These are phyloP conservation scores for Alternaria sp. DNA, from an alignment of 2,329 filamentous ascomycete species.

Conservation along the genomic window DNA sequence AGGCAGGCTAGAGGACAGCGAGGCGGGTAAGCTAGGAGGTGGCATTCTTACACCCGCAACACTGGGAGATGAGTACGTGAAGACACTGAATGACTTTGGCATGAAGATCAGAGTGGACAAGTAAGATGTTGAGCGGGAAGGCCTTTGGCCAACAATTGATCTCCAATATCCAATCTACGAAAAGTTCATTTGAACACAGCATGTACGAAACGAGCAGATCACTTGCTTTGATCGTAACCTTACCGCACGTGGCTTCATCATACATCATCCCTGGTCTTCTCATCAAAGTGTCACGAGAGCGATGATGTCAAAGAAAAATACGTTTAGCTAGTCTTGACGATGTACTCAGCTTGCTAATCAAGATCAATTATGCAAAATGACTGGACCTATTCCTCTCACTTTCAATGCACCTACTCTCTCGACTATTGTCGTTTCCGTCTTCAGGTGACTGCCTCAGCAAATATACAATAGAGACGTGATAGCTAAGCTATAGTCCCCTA, in stretches of 20 bases:
- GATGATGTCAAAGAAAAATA: background rate
- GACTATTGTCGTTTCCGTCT: background rate
- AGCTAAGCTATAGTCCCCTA: background rate
- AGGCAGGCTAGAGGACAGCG: slow-evolving; percentile 58
- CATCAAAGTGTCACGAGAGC: background rate
- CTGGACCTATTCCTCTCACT: background rate
- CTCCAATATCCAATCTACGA: background rate
- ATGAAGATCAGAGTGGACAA: slow-evolving; percentile 59
- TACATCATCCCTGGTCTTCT: background rate
- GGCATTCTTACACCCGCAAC: slow-evolving; percentile 76
- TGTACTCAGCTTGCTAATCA: background rate
- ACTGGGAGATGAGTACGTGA: slow-evolving; percentile 70
- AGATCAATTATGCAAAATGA: background rate
- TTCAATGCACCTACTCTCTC: background rate
- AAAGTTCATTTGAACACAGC: background rate
- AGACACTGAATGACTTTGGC: slow-evolving; percentile 66
- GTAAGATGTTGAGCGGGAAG: background rate
- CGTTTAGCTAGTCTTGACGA: background rate
- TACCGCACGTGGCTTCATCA: background rate
- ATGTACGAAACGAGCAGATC: background rate
- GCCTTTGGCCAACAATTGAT: background rate
- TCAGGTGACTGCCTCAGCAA: background rate
- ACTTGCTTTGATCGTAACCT: background rate
- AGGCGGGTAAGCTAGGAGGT: slow-evolving; percentile 63
- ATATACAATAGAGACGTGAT: background rate